Evolutionary conservation across 495 filamentous ascomycete species (phyloP), one percentile per base, ranked within the genome.

Genomic region (Oleoguttula mirabilis): DNA sequence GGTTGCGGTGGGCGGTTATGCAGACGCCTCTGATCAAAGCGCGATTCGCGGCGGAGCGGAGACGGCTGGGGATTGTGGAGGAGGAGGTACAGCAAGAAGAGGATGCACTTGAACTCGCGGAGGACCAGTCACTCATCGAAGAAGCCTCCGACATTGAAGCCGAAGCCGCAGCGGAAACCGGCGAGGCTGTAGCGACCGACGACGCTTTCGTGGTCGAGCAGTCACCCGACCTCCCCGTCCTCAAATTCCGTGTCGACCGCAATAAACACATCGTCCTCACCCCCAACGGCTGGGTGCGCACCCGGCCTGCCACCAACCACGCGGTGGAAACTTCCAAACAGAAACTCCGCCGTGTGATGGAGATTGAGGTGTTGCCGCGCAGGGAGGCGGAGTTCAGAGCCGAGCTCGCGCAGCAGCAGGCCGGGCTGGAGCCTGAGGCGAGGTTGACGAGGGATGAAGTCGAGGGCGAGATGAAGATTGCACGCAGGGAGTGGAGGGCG

Each of bases 1-100:
- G 74, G 39, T 65, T 96, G 49, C 66, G 90, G 53, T 93, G 84
- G 82, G 66, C 76, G 49, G 64, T 95, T 37, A 81, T 94, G 79
- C 80, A 85, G 65, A 80, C 75, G 2, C 65, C 68, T 2, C 59
- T 57, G 28, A 69, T 88, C 21, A 72, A 70, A 51, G 68, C 67
- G 50, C 60, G 71, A 48, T 79, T 84, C 48, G 60, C 60, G 21
- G 45, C 53, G 32, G 63, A 86, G 66, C 66, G 80, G 42, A 60
- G 57, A 48, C 58, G 43, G 36, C 35, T 69, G 52, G 73, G 70
- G 10, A 52, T 77, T 41, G 64, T 61, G 36, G 47, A 53, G 20
- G 46, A 35, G 22, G 47, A 45, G 17, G 39, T 17, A 3, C 2
- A 28, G 36, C 2, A 32, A 17, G 35, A 32, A 28, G 36, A 45